A percentile compares a stretch with the other conserved stretches of the same genome.
Conservation (phyloP, 2,329 filamentous ascomycete genomes). For the Colletotrichum filicis region DNA sequence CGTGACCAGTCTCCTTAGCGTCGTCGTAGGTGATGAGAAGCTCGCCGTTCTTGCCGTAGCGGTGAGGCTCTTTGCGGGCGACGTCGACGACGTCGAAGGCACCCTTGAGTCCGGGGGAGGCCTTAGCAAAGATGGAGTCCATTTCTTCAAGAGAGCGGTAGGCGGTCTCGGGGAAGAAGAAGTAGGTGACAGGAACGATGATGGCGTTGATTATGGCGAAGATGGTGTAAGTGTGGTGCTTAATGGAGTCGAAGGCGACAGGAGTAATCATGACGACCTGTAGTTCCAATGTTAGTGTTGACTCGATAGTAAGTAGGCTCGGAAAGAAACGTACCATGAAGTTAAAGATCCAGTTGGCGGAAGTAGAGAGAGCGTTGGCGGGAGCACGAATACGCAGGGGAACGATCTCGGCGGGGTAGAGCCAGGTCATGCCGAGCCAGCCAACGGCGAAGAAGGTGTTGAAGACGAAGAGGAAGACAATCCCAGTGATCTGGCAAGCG, state of each 20-base stretch:
- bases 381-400: conserved; percentile 69
- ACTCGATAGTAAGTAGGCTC: neutral
- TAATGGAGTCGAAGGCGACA: conserved; percentile 66
- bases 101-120: conserved; percentile 48
- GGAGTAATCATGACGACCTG: conserved; percentile 72
- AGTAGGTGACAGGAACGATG: conserved; percentile 67
- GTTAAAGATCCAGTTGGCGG: conserved; percentile 72
- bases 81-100: conserved; percentile 49
- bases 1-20: conserved; percentile 48
- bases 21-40: conserved; percentile 60
- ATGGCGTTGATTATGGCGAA: conserved; percentile 74
- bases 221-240: conserved; percentile 71
- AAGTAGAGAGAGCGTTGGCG: conserved; percentile 66
- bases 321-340: conserved; percentile 54
- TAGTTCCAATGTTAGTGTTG: neutral
- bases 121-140: conserved; percentile 72
- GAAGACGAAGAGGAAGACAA: conserved; percentile 69
- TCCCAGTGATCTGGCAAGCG: conserved; percentile 43
- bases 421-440: conserved; percentile 71
- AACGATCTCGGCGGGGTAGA: conserved; percentile 71
- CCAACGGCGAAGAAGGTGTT: conserved; percentile 70
- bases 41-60: conserved; percentile 70
- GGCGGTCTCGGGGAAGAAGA: conserved; percentile 74
- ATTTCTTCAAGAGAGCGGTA: conserved; percentile 74
- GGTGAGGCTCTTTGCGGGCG: conserved; percentile 59